A percentile compares a stretch with the other conserved stretches of the same genome.
Evolutionary conservation across 371 early-diverging fungal species (phyloP).

Genomic region (Lichtheimia hyalospora): DNA sequence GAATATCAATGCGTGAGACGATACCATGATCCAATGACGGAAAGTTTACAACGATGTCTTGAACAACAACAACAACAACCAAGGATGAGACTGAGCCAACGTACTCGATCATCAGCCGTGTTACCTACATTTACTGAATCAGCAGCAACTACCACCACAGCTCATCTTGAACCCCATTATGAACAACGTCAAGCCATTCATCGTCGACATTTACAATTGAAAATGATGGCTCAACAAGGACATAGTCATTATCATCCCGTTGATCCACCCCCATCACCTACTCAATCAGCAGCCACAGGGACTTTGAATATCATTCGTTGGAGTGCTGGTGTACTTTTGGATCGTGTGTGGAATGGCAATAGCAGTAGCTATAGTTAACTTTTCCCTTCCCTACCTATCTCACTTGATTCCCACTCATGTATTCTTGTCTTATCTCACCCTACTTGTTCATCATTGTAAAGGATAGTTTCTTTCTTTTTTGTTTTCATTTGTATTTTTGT

Average conservation of each 20-base stretch:
- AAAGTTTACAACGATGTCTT: constrained; percentile 32
- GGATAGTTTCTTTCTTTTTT: too few species aligned
- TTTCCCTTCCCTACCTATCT: too few species aligned
- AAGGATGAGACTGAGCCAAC: neutral
- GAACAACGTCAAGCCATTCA: constrained; percentile 21
- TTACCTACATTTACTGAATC: constrained; percentile 8
- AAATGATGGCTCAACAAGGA: constrained; percentile 7
- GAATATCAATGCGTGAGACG: constrained; percentile 40
- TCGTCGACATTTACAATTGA: constrained; percentile 17
- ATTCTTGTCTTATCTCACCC: too few species aligned
- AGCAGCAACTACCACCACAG: neutral
- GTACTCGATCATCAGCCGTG: constrained; percentile 16
- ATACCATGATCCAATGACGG: constrained; percentile 42
- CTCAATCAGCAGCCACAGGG: neutral
- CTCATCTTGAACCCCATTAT: constrained; percentile 10
- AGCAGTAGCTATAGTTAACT: neutral
- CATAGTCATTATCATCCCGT: neutral
- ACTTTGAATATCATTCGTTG: constrained; percentile 19
- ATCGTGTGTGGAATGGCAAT: constrained; percentile 20
- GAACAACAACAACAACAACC: constrained; percentile 8
- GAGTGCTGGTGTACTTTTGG: constrained; percentile 24
- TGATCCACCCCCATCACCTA: neutral
- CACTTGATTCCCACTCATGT: too few species aligned
- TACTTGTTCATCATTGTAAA: too few species aligned
- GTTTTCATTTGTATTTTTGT: too few species aligned